These are phyloP conservation scores for Clarireedia sp. DNA, from an alignment of 2,329 filamentous ascomycete species.

Conservation along the genomic window DNA sequence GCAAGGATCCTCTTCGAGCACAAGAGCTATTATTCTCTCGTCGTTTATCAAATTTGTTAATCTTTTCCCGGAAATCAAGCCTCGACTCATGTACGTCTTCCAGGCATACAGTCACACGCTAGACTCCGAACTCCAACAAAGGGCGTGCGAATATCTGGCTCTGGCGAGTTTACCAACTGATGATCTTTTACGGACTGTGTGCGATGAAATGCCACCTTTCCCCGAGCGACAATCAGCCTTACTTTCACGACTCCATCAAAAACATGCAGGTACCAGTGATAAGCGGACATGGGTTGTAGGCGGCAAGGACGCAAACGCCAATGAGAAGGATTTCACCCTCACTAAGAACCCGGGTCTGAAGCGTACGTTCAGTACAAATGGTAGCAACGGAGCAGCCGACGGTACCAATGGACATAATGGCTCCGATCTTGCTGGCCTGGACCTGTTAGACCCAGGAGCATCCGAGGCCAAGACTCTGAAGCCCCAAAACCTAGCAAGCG, in stretches of 20 bases:
- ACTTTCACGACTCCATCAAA: conserved; percentile 86
- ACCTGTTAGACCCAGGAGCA: conserved; percentile 58
- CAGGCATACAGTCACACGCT: conserved; percentile 87
- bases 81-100: conserved; percentile 85
- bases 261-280: conserved; percentile 85
- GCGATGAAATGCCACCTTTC: conserved; percentile 98
- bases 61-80: conserved; percentile 96
- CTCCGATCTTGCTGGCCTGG: conserved; percentile 69
- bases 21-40: conserved; percentile 87
- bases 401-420: conserved; percentile 43
- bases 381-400: conserved; percentile 37
- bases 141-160: conserved; percentile 89
- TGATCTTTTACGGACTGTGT: conserved; percentile 84
- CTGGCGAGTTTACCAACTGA: conserved; percentile 81
- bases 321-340: conserved; percentile 70
- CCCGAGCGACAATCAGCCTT: conserved; percentile 89
- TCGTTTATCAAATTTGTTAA: conserved; percentile 98
- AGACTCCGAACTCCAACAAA: conserved; percentile 90
- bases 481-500: conserved; percentile 79
- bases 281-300: conserved; percentile 98
- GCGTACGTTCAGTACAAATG: conserved; percentile 68
- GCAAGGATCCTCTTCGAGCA: conserved; percentile 77
- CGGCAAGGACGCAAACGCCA: conserved; percentile 85
- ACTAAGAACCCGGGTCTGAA: conserved; percentile 76
- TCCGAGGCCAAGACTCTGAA: conserved; percentile 52